Base-by-base conservation (phyloP, 805 yeast genomes). In the Nakazawaea ishiwadae region DNA sequence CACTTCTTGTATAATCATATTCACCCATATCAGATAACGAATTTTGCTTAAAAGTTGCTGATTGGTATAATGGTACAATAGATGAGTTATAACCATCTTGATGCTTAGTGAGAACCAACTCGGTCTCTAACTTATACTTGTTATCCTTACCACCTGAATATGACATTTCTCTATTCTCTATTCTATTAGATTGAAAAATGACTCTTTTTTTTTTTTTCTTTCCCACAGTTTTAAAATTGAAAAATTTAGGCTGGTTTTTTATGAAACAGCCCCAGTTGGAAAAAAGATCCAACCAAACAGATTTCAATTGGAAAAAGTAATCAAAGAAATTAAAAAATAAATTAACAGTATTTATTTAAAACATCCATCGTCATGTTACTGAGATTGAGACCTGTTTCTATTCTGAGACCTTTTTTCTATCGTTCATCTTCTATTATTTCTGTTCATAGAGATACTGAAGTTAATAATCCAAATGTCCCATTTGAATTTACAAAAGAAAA, bases 21-120 rank as follows among this genome's bases (percentile, higher is more conserved):
- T 80, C 83, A 2, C 95, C 91, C 81, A 84, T 76, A 52, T 83
- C 79, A 30, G 76, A 68, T 46, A 86, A 65, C 1, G 85, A 75
- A 34, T 71, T 72, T 60, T 86, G 93, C 62, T 88, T 89, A 69
- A 90, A 90, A 5, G 98, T 90, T n/a, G 98, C 96, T 1, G 93
- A 78, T 60, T 87, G 95, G 63, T 90, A 90, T 31, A 90, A 69
- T 4, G 98, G 97, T 9, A 95, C 87, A 20, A 83, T 81, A 4
- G 93, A 82, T 1, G 96, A 78, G 48, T 81, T 77, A 68, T 80
- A 75, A 53, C 79, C 82, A 62, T 90, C 97, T 3, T 66, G 53
- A 51, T 79, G 71, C 48, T 72, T 74, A 35, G 77, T 62, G 46
- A 68, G 71, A 21, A 85, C 90, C 41, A 85, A 68, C 54, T 83